Evolutionary conservation across 352 stramenopile species (phyloP), one percentile per base, ranked within the genome.

Genomic region (Saprolegnia diclina): DNA sequence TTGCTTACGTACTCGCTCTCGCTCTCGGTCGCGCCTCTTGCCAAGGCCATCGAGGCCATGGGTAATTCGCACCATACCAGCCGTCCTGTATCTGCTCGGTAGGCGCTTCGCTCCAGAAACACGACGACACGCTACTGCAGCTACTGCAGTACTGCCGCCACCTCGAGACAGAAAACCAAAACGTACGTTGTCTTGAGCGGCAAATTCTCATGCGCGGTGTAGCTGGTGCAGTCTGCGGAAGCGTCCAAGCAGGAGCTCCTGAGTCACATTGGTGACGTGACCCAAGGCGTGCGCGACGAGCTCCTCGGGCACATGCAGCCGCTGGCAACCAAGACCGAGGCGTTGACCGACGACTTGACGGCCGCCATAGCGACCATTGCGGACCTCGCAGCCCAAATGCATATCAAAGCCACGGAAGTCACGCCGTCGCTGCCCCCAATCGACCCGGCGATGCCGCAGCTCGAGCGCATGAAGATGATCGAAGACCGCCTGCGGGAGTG

Each of bases 21-120:
- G 56, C 89, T 85, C 82, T 88, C 85, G 57, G 90, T 85, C 79
- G 81, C 89, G 38, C 85, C 85, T 32, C 65, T 94, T 16, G 74
- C 86, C 54, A 85, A 87, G 57, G 80, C 80, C 13, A 73, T 94
- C 0, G 75, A 86, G 66, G 71, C 80, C 48, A 71, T 94, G 18
- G 81, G 80, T 4, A 56, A 63, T 7, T 84, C 82, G 13, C 79
- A 90, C 64, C 7, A 21, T 38, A 10, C 24, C 19, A n/a, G 18
- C 18, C 45, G 18, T 7, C 9, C 21, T 63, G 18, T 46, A 61
- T 13, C 48, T 9, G 11, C 37, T 35, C 16, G 6, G 18, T 40
- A 61, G 63, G 63, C 29, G 16, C 63, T 4, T 48, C 63, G 50
- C 38, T 69, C 16, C 24, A 69, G 10, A 61, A 69, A 7, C 63